Percentiles rank a stretch among this genome's conserved stretches.
Conservation (phyloP, 75 land plant genomes). For the Gnetum montanum region DNA sequence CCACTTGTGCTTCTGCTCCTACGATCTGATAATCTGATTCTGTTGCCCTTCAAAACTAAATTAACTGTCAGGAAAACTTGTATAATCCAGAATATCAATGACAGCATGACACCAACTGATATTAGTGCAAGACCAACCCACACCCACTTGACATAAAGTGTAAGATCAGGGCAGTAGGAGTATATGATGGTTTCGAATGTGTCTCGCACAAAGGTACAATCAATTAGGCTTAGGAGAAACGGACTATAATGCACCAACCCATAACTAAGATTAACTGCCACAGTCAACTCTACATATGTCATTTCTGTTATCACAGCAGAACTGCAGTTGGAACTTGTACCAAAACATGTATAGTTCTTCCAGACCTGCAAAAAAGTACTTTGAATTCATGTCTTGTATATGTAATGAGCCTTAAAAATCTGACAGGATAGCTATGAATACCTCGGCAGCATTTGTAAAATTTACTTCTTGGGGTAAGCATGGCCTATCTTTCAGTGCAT, state of each 20-base stretch:
- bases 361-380: constrained; percentile 78
- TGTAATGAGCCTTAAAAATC: too few species aligned
- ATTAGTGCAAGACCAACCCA: constrained; percentile 57
- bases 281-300: constrained; percentile 32
- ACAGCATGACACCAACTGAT: constrained; percentile 67
- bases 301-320: constrained; percentile 48
- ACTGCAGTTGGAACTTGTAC: constrained; percentile 29
- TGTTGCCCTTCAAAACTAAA: background rate
- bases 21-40: background rate
- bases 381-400: too few species aligned
- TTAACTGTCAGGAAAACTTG: constrained; percentile 37
- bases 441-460: constrained; percentile 53
- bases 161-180: constrained; percentile 40
- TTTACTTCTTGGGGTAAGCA: constrained; percentile 39
- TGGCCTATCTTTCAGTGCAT: constrained; percentile 22
- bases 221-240: constrained; percentile 43
- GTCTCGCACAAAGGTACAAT: constrained; percentile 65
- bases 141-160: constrained; percentile 34
- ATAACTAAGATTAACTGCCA: constrained; percentile 22
- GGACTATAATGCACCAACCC: constrained; percentile 38
- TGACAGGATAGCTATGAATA: too few species aligned
- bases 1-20: background rate
- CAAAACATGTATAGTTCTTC: constrained; percentile 39
- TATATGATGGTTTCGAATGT: constrained; percentile 37
- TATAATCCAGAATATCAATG: constrained; percentile 67